Evolutionary conservation across 331 rosid genomes (phyloP), one percentile per base, ranked within the genome.

Genomic region (Quercus phellos): DNA sequence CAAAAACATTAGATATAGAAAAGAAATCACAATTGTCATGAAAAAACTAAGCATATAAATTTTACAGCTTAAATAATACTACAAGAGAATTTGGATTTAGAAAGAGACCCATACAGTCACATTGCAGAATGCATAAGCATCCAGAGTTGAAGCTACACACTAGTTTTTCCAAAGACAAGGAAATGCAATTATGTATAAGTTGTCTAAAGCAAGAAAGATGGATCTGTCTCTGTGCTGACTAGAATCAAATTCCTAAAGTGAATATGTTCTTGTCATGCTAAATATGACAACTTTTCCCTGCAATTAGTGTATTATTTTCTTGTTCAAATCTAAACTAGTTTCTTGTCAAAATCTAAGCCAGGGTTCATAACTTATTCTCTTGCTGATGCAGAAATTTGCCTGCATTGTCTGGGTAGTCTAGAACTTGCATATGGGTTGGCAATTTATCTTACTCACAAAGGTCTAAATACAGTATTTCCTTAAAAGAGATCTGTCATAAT

Each of bases 1-100:
- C 70, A 29, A 71, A 67, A 70, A 64, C 51, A 35, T 79, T 46
- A 74, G 42, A 83, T 6, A 72, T 38, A 24, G 77, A 70, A 58
- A 32, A 66, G 54, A 22, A 63, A 46, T 16, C 13, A 29, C 46
- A 46, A 70, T 34, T 42, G 60, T 55, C 1, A 56, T n/a, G 7
- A 53, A 76, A 79, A 22, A 22, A 11, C n/a, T 46, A 13, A 46
- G 53, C 12, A 46, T 3, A 10, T 46, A 42, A 51, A 29, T 51
- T 60, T 55, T 66, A n/a, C 26, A 6, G 24, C 27, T 66, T 66
- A 32, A 18, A 66, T 7, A n/a, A n/a, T 1, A 66, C 18, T 11
- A 66, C n/a, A 61, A 61, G 17, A 61, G 68, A 61, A 14, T 3
- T 22, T 61, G 29, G 29, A 64, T 7, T 32, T 7, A 66, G 51